A percentile compares a stretch with the other conserved stretches of the same genome.
Conservation (phyloP, 1,284 basidiomycete species). For the Leccinum fallax region DNA sequence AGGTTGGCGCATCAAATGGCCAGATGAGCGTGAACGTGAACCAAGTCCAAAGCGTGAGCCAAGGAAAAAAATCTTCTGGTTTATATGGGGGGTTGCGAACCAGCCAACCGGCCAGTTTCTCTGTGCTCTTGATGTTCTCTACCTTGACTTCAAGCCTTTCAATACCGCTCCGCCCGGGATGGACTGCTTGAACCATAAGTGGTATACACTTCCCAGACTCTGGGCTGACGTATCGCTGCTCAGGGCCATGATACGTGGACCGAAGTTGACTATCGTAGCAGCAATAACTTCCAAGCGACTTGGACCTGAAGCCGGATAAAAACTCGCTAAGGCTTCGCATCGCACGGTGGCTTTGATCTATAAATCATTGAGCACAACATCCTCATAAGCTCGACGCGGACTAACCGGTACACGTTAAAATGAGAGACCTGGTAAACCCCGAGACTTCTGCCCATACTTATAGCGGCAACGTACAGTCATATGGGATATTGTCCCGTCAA, state of each 20-base stretch:
- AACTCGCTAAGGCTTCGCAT: constrained; percentile 4
- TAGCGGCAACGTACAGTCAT: constrained; percentile 3
- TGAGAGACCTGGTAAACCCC: neutral
- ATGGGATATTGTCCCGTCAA: neutral
- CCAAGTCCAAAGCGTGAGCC: constrained; percentile 23
- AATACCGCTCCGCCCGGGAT: constrained; percentile 1
- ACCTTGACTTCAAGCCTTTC: constrained; percentile 8
- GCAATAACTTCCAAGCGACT: neutral
- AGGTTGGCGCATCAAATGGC: constrained; percentile 6
- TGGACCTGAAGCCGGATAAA: neutral
- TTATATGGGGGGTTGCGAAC: constrained; percentile 1
- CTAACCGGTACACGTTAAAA: constrained; percentile 10
- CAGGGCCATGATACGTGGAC: constrained; percentile 14
- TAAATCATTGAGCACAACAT: neutral
- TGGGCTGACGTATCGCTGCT: constrained; percentile 27
- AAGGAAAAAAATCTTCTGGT: neutral
- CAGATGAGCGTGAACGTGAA: constrained; percentile 24
- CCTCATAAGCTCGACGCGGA: neutral
- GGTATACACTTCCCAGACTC: constrained; percentile 25
- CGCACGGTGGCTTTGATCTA: neutral
- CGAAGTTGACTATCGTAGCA: constrained; percentile 29
- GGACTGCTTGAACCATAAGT: constrained; percentile 27
- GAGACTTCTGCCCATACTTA: constrained; percentile 1
- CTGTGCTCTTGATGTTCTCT: neutral
- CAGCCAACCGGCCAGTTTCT: constrained; percentile 27